Percentiles rank a stretch among this genome's conserved stretches.
Conservation (phyloP, 345 rosid genomes). For the Lepidium aucheri region DNA sequence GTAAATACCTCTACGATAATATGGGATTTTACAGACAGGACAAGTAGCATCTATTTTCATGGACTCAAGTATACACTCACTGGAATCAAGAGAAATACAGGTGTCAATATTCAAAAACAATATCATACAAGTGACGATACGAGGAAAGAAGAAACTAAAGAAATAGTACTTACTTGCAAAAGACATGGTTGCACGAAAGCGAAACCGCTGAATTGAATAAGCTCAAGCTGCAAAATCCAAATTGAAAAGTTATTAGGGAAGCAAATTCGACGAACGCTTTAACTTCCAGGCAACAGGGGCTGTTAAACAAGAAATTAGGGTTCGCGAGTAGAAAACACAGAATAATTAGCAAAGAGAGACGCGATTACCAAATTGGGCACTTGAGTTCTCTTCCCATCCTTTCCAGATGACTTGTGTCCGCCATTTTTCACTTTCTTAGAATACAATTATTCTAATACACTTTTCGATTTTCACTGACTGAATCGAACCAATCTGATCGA, state of each 20-base stretch:
- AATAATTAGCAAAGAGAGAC: neutral
- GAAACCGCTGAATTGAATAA: slow-evolving; percentile 60
- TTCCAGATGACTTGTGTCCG: slow-evolving; percentile 57
- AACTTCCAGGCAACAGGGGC: neutral
- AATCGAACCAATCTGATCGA: neutral
- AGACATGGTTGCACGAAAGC: slow-evolving; percentile 74
- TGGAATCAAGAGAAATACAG: slow-evolving; percentile 11
- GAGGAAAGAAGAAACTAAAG: neutral
- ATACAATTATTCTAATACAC: too few relatives aligned
- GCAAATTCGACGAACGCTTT: neutral
- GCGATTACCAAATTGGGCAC: slow-evolving; percentile 79
- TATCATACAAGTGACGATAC: neutral
- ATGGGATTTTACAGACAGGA: slow-evolving; percentile 83
- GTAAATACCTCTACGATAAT: slow-evolving; percentile 53
- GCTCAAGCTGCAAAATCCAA: slow-evolving; percentile 54
- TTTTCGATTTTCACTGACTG: neutral
- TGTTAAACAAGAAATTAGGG: neutral
- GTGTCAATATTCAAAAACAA: neutral
- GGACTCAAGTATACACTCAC: slow-evolving; percentile 65
- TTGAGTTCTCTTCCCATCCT: slow-evolving; percentile 92
- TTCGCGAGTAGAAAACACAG: neutral
- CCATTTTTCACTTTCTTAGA: slow-evolving; percentile 52
- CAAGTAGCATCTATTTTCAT: slow-evolving; percentile 72
- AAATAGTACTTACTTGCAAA: slow-evolving; percentile 66
- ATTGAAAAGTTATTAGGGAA: neutral